Conservation (phyloP, 176 grass and related monocot genomes). For the maize (Zea mays) region Zm-B73-REFERENCE-NAM-5.0 NC_050104.1:152780001-152780500, state of each 20-base stretch:
- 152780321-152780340: no score
- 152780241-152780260: constrained; percentile 11
- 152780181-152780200: constrained; percentile 55
- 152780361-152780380: no score
- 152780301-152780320: not conserved
- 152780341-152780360: no score
- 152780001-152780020: constrained; percentile 57
- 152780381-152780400: no score
- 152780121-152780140: constrained; percentile 57
- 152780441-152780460: not conserved
- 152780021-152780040: constrained; percentile 30
- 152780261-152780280: not conserved
- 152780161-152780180: constrained; percentile 52
- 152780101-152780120: constrained; percentile 34
- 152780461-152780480: not conserved
- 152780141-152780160: constrained; percentile 63
- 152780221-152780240: constrained; percentile 40
- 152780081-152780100: constrained; percentile 32
- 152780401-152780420: not conserved
- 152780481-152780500: not conserved
- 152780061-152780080: constrained; percentile 48
- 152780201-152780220: constrained; percentile 72
- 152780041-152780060: constrained; percentile 41
- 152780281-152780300: not conserved
- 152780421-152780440: not conserved